A percentile compares a stretch with the other conserved stretches of the same genome.
Evolutionary conservation across 2,329 filamentous ascomycete genomes (phyloP).

Genomic region (Tolypocladium sp.): DNA sequence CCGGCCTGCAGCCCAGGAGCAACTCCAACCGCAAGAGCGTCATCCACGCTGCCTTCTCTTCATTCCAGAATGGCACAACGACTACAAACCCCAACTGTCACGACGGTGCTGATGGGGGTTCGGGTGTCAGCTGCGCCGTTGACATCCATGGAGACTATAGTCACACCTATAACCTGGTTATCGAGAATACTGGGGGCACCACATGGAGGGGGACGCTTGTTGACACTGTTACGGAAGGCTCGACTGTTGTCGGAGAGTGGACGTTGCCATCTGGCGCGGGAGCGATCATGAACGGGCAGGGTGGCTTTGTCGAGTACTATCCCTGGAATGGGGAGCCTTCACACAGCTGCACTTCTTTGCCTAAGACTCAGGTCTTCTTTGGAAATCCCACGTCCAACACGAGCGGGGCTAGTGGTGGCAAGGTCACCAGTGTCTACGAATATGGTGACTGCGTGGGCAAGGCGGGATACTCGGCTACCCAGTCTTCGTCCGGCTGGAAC

Average conservation of each 20-base stretch:
- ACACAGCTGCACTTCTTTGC: slow-evolving; percentile 8
- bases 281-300: slow-evolving; percentile 4
- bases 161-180: slow-evolving; percentile 9
- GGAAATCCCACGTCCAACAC: slow-evolving; percentile 7
- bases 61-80: slow-evolving; percentile 9
- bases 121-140: slow-evolving; percentile 12
- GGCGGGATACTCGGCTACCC: slow-evolving; percentile 1
- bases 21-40: slow-evolving; percentile 5
- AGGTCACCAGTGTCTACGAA: slow-evolving; percentile 7
- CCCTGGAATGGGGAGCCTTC: slow-evolving; percentile 7
- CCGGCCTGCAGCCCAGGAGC: slow-evolving; percentile 10
- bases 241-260: slow-evolving; percentile 9
- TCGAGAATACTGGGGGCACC: slow-evolving; percentile 7
- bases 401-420: slow-evolving; percentile 4
- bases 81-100: slow-evolving; percentile 10
- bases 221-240: slow-evolving; percentile 3
- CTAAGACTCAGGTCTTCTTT: slow-evolving; percentile 8
- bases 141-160: slow-evolving; percentile 8
- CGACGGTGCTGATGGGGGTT: slow-evolving; percentile 14
- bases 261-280: slow-evolving; percentile 8
- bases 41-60: slow-evolving; percentile 12
- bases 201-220: slow-evolving; percentile 14
- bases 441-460: slow-evolving; percentile 9
- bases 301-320: slow-evolving; percentile 14
- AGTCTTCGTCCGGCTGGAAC: slow-evolving; percentile 1